Base-by-base conservation (phyloP, 257 asterid genomes). In the Petrea volubilis region DNA sequence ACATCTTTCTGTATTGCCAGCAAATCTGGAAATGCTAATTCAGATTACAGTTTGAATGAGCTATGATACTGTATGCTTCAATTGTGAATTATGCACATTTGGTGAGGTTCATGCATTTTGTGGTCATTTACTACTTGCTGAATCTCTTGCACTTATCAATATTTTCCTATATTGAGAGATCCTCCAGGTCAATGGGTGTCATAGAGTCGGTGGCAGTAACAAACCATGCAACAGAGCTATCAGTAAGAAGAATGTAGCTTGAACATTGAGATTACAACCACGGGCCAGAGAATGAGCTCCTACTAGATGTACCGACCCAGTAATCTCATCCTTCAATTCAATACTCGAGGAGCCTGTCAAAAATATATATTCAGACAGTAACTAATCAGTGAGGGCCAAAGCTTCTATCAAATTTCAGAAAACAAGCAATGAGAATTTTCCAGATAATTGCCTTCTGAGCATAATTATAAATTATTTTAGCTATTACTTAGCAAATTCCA, bases 241-340 rank as follows among this genome's bases (percentile, higher is more conserved):
- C 28, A 86, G 70, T 58, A 82, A 77, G 68, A 82, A 81, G 72
- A 83, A 57, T 14, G 72, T 65, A 73, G 67, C 67, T 23, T 40
- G 75, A 33, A 78, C 64, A 25, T 62, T 43, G 51, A 80, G 70
- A 64, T 63, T 46, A 73, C 72, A 77, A 55, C 86, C 85, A 56
- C 49, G 60, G 10, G 95, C 70, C 40, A 94, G 70, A 29, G 88
- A 80, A 84, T 91, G 99, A 74, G 99, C 95, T 56, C 99, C 99
- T 8, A 94, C 99, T n/a, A 94, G 86, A 84, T 90, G 99, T 44
- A 94, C 98, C n/a, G 97, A 94, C 47, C 99, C 99, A 0, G 99
- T 94, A 57, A 94, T 80, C 70, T 94, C 99, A 68, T 94, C 98
- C 95, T 94, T 94, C 90, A 91, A 70, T 50, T 84, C 83, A 60